These are phyloP conservation scores for Fusarium kyushuense DNA, from an alignment of 2,329 filamentous ascomycete species.

Conservation along the genomic window DNA sequence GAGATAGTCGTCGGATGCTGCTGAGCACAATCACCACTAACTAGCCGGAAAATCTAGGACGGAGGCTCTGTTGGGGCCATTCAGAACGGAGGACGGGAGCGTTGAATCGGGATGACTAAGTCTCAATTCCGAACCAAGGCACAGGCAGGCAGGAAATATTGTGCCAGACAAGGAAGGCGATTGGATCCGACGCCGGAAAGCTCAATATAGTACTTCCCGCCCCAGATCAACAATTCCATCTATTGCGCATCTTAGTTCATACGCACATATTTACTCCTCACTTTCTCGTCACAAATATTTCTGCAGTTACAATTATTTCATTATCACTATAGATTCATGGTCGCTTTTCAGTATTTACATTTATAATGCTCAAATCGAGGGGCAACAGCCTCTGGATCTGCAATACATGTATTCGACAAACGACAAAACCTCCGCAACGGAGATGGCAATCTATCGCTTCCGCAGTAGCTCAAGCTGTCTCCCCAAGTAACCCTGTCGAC, in stretches of 20 bases:
- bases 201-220: slow-evolving; percentile 19
- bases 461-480: slow-evolving; percentile 52
- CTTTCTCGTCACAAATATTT: background rate
- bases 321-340: slow-evolving; percentile 13
- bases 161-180: slow-evolving; percentile 20
- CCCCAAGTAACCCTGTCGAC: slow-evolving; percentile 44
- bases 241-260: slow-evolving; percentile 2
- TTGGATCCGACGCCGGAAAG: slow-evolving; percentile 38
- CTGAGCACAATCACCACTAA: slow-evolving; percentile 39
- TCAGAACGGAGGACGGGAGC: slow-evolving; percentile 15
- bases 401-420: slow-evolving; percentile 66
- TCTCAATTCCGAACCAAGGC: slow-evolving; percentile 17
- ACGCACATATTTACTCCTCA: slow-evolving; percentile 3
- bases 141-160: slow-evolving; percentile 13
- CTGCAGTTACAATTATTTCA: background rate
- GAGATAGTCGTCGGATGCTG: slow-evolving; percentile 40
- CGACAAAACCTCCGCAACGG: slow-evolving; percentile 52
- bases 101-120: slow-evolving; percentile 38
- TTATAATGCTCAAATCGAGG: slow-evolving; percentile 49
- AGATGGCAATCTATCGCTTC: slow-evolving; percentile 58
- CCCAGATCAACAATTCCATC: slow-evolving; percentile 25
- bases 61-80: slow-evolving; percentile 46
- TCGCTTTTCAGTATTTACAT: slow-evolving; percentile 9
- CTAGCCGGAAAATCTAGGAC: slow-evolving; percentile 48
- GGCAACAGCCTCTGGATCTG: slow-evolving; percentile 69